Base-by-base conservation (phyloP, 2,329 filamentous ascomycete genomes). In the Neonectria sp. region DNA sequence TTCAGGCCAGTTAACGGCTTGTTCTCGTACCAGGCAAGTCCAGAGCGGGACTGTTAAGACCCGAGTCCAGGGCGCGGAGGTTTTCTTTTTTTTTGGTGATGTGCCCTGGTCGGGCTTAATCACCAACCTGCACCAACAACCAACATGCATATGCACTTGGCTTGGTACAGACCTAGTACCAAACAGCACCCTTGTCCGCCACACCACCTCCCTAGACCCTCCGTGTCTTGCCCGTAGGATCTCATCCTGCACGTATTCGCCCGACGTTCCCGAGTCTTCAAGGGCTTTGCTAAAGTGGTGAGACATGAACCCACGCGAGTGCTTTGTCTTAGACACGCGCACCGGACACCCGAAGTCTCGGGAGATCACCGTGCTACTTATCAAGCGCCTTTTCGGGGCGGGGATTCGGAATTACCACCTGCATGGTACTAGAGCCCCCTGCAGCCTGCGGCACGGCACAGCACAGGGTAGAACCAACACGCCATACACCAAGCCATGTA, bases 391-490 rank as follows among this genome's bases (percentile, higher is more conserved):
- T 25, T 31, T 24, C 21, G 21, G 21, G 21, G 21, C 21, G 21
- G 21, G 21, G 21, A 21, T 21, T 21, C 21, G 21, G 21, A 21
- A 21, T 21, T 21, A 21, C 21, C 21, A 21, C 21, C 21, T 21
- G 21, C 21, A 21, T 21, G 37, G 46, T 55, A 2, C 33, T 24
- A 7, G 58, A 55, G 48, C 46, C 33, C 43, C 60, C 45, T 64
- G 46, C 61, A 59, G 43, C 27, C 7, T 40, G 37, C 53, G 52
- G 55, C 55, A 31, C 29, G 11, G 29, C 21, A 27, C 49, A 49
- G 59, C 8, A 27, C 29, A 25, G 27, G 49, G 45, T 13, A 33
- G 40, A 48, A 60, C 62, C 46, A 60, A 61, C 65, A 64, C 40
- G 51, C 60, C 59, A 62, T 58, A 12, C 48, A 58, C 33, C 49